These are phyloP conservation scores for Fremontodendron californicum DNA, from an alignment of 345 rosid species.

Conservation along the genomic window DNA sequence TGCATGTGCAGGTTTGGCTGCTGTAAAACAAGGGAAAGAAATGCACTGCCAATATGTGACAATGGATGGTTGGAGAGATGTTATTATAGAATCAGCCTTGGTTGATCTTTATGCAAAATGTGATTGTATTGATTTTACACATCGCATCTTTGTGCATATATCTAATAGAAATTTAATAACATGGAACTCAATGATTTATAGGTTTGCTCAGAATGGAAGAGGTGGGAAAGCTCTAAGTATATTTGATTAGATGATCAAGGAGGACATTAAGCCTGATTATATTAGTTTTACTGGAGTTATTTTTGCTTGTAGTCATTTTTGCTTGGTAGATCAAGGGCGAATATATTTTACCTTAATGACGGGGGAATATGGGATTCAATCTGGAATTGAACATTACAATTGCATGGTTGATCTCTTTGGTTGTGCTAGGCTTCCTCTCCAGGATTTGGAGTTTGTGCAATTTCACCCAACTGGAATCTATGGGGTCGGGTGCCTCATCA, in stretches of 20 bases:
- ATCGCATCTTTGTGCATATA: slow-evolving; percentile 46
- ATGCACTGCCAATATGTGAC: slow-evolving; percentile 79
- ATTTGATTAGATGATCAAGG: slow-evolving; percentile 51
- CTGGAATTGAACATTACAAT: slow-evolving; percentile 73
- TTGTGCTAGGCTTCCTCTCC: slow-evolving; percentile 77
- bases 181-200: slow-evolving; percentile 83
- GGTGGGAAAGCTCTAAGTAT: slow-evolving; percentile 53
- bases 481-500: no score
- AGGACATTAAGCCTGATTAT: slow-evolving; percentile 59
- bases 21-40: slow-evolving; percentile 74
- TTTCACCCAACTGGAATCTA: no score
- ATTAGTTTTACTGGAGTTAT: slow-evolving; percentile 77
- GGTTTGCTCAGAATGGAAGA: slow-evolving; percentile 84
- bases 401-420: slow-evolving; percentile 92
- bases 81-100: slow-evolving; percentile 79
- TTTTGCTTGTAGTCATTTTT: slow-evolving; percentile 73
- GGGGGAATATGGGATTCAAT: slow-evolving; percentile 44
- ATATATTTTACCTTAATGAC: slow-evolving; percentile 52
- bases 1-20: slow-evolving; percentile 79
- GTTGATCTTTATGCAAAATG: slow-evolving; percentile 87
- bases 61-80: slow-evolving; percentile 63
- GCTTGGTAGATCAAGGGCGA: slow-evolving; percentile 64
- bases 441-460: no score
- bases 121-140: slow-evolving; percentile 60
- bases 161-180: slow-evolving; percentile 55